Evolutionary conservation across 345 rosid genomes (phyloP).

Genomic region (Eucalyptus fibrosa): DNA sequence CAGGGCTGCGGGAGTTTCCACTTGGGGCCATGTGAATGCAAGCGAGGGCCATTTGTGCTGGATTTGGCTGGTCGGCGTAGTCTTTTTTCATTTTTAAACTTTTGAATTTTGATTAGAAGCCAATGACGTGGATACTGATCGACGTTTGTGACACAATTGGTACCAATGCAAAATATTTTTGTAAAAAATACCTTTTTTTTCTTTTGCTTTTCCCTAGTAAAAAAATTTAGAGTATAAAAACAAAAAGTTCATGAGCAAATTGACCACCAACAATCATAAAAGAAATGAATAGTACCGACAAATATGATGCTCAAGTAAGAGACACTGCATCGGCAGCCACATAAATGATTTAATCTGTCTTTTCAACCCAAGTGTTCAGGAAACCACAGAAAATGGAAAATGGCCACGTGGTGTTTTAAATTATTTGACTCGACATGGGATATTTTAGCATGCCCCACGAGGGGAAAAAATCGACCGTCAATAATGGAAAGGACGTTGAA

Average conservation of each 20-base stretch:
- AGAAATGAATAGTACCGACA: background rate
- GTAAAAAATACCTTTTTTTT: no score
- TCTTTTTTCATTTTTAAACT: background rate
- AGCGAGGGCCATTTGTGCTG: background rate
- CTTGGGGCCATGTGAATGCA: background rate
- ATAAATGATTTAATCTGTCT: background rate
- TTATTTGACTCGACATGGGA: background rate
- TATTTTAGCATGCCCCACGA: background rate
- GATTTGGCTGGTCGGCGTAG: background rate
- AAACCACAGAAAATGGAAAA: background rate
- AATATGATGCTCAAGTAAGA: background rate
- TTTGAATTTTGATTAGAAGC: no score
- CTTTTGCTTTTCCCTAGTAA: no score
- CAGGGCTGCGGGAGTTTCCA: background rate
- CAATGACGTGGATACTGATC: fast-evolving
- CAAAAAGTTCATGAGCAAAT: background rate
- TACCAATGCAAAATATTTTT: fast-evolving
- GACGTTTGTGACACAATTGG: fast-evolving
- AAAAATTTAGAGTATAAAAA: background rate
- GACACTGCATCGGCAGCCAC: background rate
- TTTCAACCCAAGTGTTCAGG: background rate
- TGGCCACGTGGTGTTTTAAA: background rate
- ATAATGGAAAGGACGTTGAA: background rate
- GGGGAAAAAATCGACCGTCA: background rate
- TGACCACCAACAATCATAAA: background rate